phyloP scores from a whole-genome alignment of 352 stramenopile species.

The Blastocystis sp. region DNA sequence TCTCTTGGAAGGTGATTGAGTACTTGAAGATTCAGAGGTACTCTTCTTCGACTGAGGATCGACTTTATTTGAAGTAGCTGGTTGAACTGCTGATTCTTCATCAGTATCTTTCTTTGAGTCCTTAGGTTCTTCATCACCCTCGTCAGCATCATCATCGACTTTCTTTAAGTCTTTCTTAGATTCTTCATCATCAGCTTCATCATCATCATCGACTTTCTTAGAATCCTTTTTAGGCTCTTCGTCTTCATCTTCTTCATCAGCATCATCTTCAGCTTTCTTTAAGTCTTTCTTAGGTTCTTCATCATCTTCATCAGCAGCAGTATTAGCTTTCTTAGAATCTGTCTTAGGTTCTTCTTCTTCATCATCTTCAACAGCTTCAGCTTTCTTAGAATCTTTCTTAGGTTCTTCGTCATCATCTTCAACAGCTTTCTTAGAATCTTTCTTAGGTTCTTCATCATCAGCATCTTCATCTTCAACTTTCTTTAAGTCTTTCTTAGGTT shows the following conservation, averaged over 20 bases:
- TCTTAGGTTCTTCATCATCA: neutral
- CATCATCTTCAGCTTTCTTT: neutral
- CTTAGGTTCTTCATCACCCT: slow-evolving; percentile 27
- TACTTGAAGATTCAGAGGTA: neutral
- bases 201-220: neutral
- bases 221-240: neutral
- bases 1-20: neutral
- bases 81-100: neutral
- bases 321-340: neutral
- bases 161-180: neutral
- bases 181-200: neutral
- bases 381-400: neutral
- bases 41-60: neutral
- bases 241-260: neutral
- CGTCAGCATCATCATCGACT: neutral
- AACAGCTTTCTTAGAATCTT: neutral
- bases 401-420: neutral
- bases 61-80: neutral
- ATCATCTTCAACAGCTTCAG: neutral
- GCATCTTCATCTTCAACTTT: neutral
- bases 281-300: neutral
- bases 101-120: neutral
- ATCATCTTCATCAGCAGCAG: neutral
- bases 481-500: neutral
- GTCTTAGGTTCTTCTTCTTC: neutral